These are phyloP conservation scores for Chlorella sorokiniana DNA, from an alignment of 139 green algal species.

Conservation along the genomic window DNA sequence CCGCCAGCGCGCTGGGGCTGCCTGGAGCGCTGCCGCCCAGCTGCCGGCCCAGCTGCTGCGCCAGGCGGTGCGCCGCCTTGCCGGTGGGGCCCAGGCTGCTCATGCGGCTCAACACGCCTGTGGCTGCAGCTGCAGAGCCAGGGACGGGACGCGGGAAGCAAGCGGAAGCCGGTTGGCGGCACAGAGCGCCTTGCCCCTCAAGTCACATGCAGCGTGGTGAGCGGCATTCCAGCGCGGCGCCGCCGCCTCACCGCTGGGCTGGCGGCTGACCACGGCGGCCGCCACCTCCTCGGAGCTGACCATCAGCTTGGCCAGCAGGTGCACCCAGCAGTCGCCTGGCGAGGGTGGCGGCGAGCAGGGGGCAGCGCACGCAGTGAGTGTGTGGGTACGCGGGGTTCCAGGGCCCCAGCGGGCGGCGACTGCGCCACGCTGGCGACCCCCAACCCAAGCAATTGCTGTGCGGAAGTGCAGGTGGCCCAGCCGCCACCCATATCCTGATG, in stretches of 20 bases:
- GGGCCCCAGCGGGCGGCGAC: too few species aligned
- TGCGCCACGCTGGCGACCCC: too few species aligned
- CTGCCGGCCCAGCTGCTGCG: background rate
- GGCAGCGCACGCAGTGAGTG: too few species aligned
- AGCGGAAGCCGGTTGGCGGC: background rate
- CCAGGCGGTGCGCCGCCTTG: constrained; percentile 25
- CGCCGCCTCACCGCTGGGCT: constrained; percentile 5
- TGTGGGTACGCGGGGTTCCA: too few species aligned
- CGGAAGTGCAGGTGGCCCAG: too few species aligned
- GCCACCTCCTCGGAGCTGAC: constrained; percentile 31
- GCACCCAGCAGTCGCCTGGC: constrained; percentile 31
- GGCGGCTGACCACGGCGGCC: background rate
- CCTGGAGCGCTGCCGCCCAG: constrained; percentile 2
- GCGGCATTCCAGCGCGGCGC: background rate
- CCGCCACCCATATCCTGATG: background rate
- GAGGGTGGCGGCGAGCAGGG: background rate
- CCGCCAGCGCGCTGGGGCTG: constrained; percentile 2
- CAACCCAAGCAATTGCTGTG: too few species aligned
- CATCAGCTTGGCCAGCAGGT: constrained; percentile 42
- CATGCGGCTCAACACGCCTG: constrained; percentile 34
- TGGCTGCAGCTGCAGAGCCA: background rate
- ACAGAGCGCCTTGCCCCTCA: too few species aligned
- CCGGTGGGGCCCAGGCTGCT: constrained; percentile 18
- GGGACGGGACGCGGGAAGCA: background rate
- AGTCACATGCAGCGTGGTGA: background rate